Conservation (phyloP, 1,139 yeast genomes). For the Pneumocystis jirovecii region DNA sequence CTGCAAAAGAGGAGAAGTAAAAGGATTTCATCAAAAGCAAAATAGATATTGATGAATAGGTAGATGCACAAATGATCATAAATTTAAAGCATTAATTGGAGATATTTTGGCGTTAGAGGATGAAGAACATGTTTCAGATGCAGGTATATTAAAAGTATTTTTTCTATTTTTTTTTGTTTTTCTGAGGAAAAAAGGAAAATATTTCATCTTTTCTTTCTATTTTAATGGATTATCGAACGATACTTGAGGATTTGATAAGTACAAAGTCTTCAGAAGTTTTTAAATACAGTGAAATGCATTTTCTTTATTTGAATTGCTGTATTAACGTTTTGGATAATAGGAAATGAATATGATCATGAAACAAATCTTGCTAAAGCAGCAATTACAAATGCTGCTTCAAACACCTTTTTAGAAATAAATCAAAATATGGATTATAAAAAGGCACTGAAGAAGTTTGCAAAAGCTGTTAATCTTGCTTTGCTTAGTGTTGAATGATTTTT, state of each 20-base stretch:
- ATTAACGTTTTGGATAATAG: not conserved
- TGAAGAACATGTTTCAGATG: not conserved
- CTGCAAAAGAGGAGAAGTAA: not conserved
- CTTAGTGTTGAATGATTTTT: not conserved
- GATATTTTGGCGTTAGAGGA: not conserved
- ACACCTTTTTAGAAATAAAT: not conserved
- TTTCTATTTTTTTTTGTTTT: not conserved
- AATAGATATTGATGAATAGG: not conserved
- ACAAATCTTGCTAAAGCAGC: not conserved
- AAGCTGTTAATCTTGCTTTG: not conserved
- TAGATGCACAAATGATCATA: not conserved
- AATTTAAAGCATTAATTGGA: not conserved
- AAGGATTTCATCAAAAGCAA: not conserved
- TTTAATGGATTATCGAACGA: not conserved
- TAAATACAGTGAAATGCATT: not conserved
- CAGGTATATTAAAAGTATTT: not conserved
- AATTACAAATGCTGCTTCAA: not conserved
- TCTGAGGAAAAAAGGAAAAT: not conserved
- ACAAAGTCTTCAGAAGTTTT: not conserved
- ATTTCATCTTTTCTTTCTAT: not conserved
- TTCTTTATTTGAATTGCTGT: not conserved
- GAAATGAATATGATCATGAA: not conserved
- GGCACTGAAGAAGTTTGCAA: not conserved
- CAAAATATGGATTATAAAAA: not conserved
- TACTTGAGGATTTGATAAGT: not conserved